These are phyloP conservation scores for Metrosideros polymorpha DNA, from an alignment of 441 rosid species.

Conservation along the genomic window DNA sequence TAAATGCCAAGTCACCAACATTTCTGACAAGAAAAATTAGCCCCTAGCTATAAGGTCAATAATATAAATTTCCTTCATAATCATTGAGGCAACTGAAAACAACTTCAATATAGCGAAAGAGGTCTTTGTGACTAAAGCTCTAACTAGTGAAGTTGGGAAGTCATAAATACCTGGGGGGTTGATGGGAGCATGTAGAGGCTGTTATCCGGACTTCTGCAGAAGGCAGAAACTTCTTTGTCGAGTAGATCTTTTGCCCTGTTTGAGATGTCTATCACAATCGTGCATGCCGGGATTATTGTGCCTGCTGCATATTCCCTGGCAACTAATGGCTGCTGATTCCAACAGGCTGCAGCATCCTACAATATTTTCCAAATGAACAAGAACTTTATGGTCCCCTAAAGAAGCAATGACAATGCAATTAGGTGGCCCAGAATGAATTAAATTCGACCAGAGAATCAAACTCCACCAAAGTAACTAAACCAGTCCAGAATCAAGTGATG, in stretches of 20 bases:
- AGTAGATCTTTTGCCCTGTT: conserved; percentile 72
- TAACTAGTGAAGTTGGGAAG: not conserved
- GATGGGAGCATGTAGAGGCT: conserved; percentile 91
- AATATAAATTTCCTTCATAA: not conserved
- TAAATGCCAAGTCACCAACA: not conserved
- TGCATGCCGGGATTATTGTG: conserved; percentile 83
- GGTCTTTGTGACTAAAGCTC: not conserved
- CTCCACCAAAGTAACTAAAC: not conserved
- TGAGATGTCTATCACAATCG: conserved; percentile 59
- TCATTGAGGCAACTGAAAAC: not conserved
- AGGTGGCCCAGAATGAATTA: not conserved
- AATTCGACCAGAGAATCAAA: not conserved
- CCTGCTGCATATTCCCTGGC: conserved; percentile 72
- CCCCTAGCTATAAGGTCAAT: not conserved
- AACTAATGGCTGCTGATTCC: conserved; percentile 84
- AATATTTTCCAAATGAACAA: not conserved
- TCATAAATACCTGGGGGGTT: conserved; percentile 69
- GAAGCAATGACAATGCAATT: not conserved
- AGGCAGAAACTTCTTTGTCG: conserved; percentile 78
- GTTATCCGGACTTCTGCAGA: conserved; percentile 81
- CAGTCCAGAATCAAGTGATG: not conserved
- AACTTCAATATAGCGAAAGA: not conserved
- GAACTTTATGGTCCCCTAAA: not conserved
- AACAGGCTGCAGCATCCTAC: conserved; percentile 82
- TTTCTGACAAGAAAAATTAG: not conserved